A percentile compares a stretch with the other conserved stretches of the same genome.
Conservation (phyloP, 768 basidiomycete species). For the Naganishia vaughanmartiniae region DNA sequence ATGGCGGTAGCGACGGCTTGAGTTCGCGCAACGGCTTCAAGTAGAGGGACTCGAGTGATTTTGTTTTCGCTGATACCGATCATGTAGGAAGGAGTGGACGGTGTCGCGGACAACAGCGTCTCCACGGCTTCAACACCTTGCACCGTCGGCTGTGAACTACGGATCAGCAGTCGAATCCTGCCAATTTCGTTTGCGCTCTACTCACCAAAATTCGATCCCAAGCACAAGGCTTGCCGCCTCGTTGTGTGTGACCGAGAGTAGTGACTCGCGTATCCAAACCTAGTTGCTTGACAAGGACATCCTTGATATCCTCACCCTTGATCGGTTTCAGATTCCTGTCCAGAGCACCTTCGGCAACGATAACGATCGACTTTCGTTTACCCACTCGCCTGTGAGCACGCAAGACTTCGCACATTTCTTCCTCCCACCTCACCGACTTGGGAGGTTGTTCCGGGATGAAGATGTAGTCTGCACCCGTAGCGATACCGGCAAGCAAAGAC, state of each 20-base stretch:
- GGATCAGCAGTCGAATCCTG: conserved; percentile 18
- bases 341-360: conserved; percentile 93
- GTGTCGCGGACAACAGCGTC: conserved; percentile 76
- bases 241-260: conserved; percentile 92
- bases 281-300: conserved; percentile 77
- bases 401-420: conserved; percentile 82
- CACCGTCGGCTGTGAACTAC: conserved; percentile 70
- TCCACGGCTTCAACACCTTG: conserved; percentile 93
- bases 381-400: conserved; percentile 78
- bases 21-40: conserved; percentile 94
- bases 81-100: conserved; percentile 92
- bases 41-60: conserved; percentile 81
- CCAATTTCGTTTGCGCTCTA: neutral
- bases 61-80: conserved; percentile 95
- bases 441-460: conserved; percentile 97
- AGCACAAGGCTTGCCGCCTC: conserved; percentile 90
- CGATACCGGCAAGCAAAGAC: conserved; percentile 85
- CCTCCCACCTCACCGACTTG: conserved; percentile 74
- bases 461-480: conserved; percentile 88
- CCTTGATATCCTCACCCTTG: conserved; percentile 82
- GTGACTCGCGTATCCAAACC: conserved; percentile 95
- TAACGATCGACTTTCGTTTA: conserved; percentile 97
- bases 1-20: conserved; percentile 80
- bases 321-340: conserved; percentile 88
- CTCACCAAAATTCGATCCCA: conserved; percentile 84